Evolutionary conservation across 306 rosid genomes (phyloP), one percentile per base, ranked within the genome.

Genomic region (Phaseolus lunatus): DNA sequence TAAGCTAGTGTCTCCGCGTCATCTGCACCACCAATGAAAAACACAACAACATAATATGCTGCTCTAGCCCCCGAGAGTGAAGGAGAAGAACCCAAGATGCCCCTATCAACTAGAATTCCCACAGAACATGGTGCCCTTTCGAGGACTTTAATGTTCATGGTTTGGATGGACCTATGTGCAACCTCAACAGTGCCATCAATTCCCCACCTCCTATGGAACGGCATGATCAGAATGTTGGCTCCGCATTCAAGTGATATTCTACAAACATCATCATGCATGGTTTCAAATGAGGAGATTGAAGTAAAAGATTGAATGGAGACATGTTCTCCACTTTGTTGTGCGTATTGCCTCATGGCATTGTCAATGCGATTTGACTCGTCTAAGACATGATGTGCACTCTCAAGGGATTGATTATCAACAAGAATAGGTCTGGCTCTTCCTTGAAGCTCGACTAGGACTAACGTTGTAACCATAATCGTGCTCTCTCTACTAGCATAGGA

Each of bases 21-120:
- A 29, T 92, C 97, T 5, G 75, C 72, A 5, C 97, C 97, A 0
- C 97, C 95, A 9, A 89, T 54, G 93, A 85, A 92, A 73, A 92
- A 27, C n/a, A 92, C 89, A 0, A 77, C 90, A 2, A 87, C 86
- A 37, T 77, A 89, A 78, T 22, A 85, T 20, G 62, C 15, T 29
- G 75, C 7, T 74, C 43, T 77, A 1, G 64, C 22, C 5, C 70
- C 13, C 5, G 81, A 68, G 41, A 88, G 73, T 3, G 88, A 82
- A 2, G 31, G 10, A 0, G 84, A 78, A 37, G 86, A 62, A 5
- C 65, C 66, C 31, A 87, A 43, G 18, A 81, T 49, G 11, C 88
- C 89, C 13, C 91, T 77, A 31, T 92, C 97, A 12, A 92, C 73
- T 49, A 90, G 85, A 53, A 92, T 90, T n/a, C 89, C 93, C 0